Evolutionary conservation across 2,329 filamentous ascomycete species (phyloP), one percentile per base, ranked within the genome.

Genomic region (Colletotrichum sidae): DNA sequence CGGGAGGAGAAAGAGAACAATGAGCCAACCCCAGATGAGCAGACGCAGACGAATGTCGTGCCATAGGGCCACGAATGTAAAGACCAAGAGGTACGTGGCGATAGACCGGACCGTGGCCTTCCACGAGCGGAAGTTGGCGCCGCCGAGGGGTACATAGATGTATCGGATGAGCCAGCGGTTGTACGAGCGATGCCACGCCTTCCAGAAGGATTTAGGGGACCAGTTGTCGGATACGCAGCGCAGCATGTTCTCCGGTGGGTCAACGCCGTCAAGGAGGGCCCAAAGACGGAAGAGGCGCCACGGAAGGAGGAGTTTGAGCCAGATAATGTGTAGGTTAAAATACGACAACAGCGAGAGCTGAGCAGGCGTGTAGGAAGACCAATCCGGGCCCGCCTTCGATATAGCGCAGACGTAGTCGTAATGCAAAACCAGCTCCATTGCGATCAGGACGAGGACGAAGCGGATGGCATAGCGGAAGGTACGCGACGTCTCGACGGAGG

Each of bases 241-340:
- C 59, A 97, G 88, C 93, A 99, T 97, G 80, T 99, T 99, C 80
- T 99, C 96, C 0, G 96, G 95, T 0, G 96, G 93, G 74, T 99
- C 96, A 70, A 99, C 88, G 67, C 92, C 93, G 76, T 99, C 96
- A 13, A 94, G 75, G 4, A 99, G 86, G 0, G 93, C 86, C 96
- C 96, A 99, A n/a, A 99, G 88, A 5, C 96, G 92, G 86, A 98
- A 98, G 77, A 98, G 91, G n/a, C 96, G 92, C 94, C 95, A 99
- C 1, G 96, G 96, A 8, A 99, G 88, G 5, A 99, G 88, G 1
- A 99, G 88, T 77, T 99, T 99, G 51, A 99, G 86, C 96, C 96
- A 99, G 77, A 99, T 96, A 75, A 97, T 89, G 80, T 97, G 93
- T 11, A 99, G 89, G 78, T 97, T 97, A 83, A 98, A 96, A 81